A percentile compares a stretch with the other conserved stretches of the same genome.
These are phyloP conservation scores for Cercophora newfieldiana DNA, from an alignment of 495 filamentous ascomycete species.

Conservation along the genomic window DNA sequence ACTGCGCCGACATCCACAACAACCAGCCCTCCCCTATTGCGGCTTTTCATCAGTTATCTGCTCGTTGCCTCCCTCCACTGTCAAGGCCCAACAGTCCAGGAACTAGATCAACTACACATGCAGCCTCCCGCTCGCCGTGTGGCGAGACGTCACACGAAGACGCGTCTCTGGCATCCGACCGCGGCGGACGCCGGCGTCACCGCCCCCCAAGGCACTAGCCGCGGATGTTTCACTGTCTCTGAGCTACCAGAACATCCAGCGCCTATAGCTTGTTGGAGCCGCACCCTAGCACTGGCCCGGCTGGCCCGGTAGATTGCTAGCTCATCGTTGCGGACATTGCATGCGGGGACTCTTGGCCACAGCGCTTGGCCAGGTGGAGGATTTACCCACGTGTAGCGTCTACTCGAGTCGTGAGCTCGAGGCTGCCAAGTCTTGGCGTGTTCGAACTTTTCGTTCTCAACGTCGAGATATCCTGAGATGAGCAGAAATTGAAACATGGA, in stretches of 20 bases:
- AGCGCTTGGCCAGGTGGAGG: background rate
- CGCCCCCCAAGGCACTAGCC: background rate
- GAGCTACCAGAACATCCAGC: background rate
- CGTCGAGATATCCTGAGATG: too few species aligned
- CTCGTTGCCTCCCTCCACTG: too few species aligned
- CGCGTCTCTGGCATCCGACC: background rate
- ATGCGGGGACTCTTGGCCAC: background rate
- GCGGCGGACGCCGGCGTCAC: background rate
- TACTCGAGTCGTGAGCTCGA: too few species aligned
- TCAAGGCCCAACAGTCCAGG: too few species aligned
- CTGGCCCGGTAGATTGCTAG: background rate
- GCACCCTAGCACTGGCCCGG: background rate
- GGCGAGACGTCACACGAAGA: background rate
- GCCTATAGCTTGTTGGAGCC: background rate
- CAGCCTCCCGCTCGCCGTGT: too few species aligned
- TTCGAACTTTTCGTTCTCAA: too few species aligned
- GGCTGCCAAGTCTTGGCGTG: too few species aligned
- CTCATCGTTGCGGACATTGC: background rate
- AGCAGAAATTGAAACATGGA: too few species aligned
- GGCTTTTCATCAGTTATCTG: too few species aligned
- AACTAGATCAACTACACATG: too few species aligned
- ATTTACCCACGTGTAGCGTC: background rate
- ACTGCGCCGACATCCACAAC: too few species aligned
- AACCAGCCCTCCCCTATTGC: too few species aligned
- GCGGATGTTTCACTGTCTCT: background rate